Percentiles rank a stretch among this genome's conserved stretches.
Evolutionary conservation across 176 grass and related monocot species (phyloP).

Genomic region (Panicum miliaceum): DNA sequence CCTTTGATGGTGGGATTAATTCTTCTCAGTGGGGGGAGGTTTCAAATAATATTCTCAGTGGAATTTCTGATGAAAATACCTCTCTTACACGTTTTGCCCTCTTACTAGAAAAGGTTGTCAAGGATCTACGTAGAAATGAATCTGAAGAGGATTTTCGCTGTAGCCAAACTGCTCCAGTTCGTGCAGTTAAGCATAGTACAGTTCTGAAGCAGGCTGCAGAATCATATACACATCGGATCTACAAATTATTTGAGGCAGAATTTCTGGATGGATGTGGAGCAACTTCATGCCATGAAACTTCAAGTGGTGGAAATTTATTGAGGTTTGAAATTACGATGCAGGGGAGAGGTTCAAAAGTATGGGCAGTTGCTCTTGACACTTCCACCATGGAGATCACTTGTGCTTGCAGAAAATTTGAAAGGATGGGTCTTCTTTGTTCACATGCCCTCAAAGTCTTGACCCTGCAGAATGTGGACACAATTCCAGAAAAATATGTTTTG

Average conservation of each 20-base stretch:
- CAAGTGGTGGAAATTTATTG: conserved; percentile 58
- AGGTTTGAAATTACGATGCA: conserved; percentile 85
- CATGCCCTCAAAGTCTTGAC: conserved; percentile 79
- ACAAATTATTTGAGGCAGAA: conserved; percentile 88
- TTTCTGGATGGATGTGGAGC: conserved; percentile 84
- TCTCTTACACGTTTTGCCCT: conserved; percentile 71
- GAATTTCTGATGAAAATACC: conserved; percentile 77
- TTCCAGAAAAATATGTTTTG: conserved; percentile 84
- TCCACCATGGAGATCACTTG: conserved; percentile 72
- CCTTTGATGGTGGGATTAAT: conserved; percentile 87
- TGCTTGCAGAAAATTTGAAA: conserved; percentile 82
- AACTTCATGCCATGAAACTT: conserved; percentile 69
- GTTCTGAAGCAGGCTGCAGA: conserved; percentile 78
- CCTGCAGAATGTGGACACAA: conserved; percentile 77
- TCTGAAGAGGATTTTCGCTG: conserved; percentile 86
- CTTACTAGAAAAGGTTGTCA: conserved; percentile 76
- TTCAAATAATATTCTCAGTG: conserved; percentile 75
- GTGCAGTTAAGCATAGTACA: conserved; percentile 80
- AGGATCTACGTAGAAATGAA: conserved; percentile 66
- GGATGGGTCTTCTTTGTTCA: conserved; percentile 79
- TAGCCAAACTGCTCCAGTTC: conserved; percentile 81
- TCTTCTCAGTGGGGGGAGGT: conserved; percentile 76
- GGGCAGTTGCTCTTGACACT: conserved; percentile 65
- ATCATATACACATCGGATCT: conserved; percentile 75
- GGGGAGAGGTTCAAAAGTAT: conserved; percentile 75